Evolutionary conservation across 2,329 filamentous ascomycete species (phyloP).

Genomic region (Zalaria sp.): DNA sequence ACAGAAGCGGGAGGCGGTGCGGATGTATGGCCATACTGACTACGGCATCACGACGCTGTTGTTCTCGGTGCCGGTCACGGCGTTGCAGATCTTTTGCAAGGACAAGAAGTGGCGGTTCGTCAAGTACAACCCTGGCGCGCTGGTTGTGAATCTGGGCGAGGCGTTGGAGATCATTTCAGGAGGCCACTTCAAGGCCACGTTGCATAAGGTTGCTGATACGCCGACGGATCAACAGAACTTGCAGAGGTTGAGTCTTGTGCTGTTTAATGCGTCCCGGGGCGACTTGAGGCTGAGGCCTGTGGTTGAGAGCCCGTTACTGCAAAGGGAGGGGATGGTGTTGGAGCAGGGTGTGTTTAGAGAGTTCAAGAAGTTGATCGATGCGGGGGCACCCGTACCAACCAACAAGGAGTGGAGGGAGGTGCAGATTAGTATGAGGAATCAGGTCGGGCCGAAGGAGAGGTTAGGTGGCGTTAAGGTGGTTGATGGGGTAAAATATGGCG

Average conservation of each 20-base stretch:
- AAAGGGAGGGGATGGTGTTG: conserved; percentile 1
- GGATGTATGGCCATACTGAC: conserved; percentile 24
- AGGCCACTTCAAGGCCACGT: conserved; percentile 31
- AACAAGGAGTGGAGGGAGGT: conserved; percentile 1
- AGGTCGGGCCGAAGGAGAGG: neutral
- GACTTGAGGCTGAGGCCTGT: conserved; percentile 30
- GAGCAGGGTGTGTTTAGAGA: conserved; percentile 1
- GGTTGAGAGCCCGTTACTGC: conserved; percentile 11
- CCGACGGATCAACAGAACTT: neutral
- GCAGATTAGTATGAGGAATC: neutral
- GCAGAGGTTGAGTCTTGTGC: conserved; percentile 16
- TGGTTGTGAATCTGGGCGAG: conserved; percentile 25
- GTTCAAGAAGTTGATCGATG: neutral
- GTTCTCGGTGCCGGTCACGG: conserved; percentile 24
- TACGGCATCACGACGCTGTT: conserved; percentile 27
- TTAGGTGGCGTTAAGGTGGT: neutral
- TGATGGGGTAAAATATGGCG: neutral
- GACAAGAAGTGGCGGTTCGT: conserved; percentile 26
- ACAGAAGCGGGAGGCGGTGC: conserved; percentile 11
- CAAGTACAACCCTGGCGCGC: conserved; percentile 20
- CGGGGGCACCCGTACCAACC: neutral
- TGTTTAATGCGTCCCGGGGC: conserved; percentile 29
- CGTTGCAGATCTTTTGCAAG: conserved; percentile 20
- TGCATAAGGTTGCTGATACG: conserved; percentile 26
- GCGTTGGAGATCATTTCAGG: conserved; percentile 22